Base-by-base conservation (phyloP, 164 flowering plant genomes). In the Houttuynia cordata region DNA sequence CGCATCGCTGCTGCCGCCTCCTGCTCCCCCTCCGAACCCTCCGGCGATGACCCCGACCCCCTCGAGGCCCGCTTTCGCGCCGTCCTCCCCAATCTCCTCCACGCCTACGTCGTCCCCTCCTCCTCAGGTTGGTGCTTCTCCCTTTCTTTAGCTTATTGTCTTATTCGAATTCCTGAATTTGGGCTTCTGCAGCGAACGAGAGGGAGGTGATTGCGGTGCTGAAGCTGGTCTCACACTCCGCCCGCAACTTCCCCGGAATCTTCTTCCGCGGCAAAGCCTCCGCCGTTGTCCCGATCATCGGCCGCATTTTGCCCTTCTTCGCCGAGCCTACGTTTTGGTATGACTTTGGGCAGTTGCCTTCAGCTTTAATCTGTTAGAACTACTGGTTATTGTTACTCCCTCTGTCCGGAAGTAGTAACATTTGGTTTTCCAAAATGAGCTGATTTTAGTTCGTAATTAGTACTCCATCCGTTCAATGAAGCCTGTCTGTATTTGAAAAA, bases 1-100 rank as follows among this genome's bases (percentile, higher is more conserved):
- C 84, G 96, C 34, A 81, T 89, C 39, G 92, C 96, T 0, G 91
- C 96, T 0, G 91, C 93, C 8, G 74, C 96, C 0, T 83, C 98
- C 0, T 82, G 96, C 8, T 53, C 72, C 9, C 57, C 66, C 0
- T 73, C 84, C 1, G 79, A 83, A 13, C 70, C 76, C 1, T 70
- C 65, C 73, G 63, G 58, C 18, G 72, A 65, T 47, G 83, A 78
- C 55, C 86, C 80, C 60, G 86, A 71, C 49, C 92, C 75, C 14
- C 56, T 88, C 18, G 92, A 79, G 59, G 58, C 58, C 49, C 68
- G 87, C 60, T 90, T 90, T 60, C 96, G 95, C 45, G 81, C 92
- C 22, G 94, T 93, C 25, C 82, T 93, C 57, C 98, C 97, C 54
- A 86, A 80, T 67, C 96, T 93, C 63, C 87, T 93, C 56, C 73